Base-by-base conservation (phyloP, 2,329 filamentous ascomycete genomes). In the Alternaria tenuissima region DNA sequence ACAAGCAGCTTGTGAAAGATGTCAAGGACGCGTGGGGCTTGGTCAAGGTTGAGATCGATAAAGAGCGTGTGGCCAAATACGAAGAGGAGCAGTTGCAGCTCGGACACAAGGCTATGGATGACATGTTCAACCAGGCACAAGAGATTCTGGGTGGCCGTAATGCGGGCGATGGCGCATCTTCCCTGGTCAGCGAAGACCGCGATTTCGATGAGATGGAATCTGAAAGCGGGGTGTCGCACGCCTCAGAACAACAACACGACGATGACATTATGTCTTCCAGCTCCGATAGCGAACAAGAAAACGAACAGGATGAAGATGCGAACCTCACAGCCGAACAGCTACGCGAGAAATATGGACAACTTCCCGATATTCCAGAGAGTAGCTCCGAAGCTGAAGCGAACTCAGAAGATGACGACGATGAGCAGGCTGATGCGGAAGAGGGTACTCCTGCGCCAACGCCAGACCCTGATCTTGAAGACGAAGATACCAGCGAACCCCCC, bases 61-160 rank as follows among this genome's bases (percentile, higher is more conserved):
- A 84, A 55, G 79, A 81, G 61, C 83, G 86, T 38, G 78, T 87
- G 57, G 82, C 83, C 53, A 81, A 82, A 46, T 89, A 86, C 82
- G 86, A 89, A 71, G 85, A 86, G 63, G 84, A 89, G 75, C 85
- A 89, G 71, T 82, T 87, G 61, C 76, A 79, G 38, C 75, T 81
- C 39, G 82, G 82, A 48, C 83, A 84, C 79, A 89, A 87, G 72
- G 92, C 88, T 49, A 84, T 91, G 71, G 92, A 90, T 69, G 88
- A 90, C 80, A 91, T 88, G 69, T 89, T 91, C 69, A 91, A 89
- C 62, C 84, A 89, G 57, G 91, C 89, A 0, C 90, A 90, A 62
- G 44, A 76, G 59, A 78, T 76, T 41, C 63, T 78, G 4, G 76
- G 57, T 4, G 53, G 74, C 7, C 71, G 75, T 7, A 73, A 73